Conservation (phyloP, 192 early-diverging fungal species). For the Allomyces macrogynus region DNA sequence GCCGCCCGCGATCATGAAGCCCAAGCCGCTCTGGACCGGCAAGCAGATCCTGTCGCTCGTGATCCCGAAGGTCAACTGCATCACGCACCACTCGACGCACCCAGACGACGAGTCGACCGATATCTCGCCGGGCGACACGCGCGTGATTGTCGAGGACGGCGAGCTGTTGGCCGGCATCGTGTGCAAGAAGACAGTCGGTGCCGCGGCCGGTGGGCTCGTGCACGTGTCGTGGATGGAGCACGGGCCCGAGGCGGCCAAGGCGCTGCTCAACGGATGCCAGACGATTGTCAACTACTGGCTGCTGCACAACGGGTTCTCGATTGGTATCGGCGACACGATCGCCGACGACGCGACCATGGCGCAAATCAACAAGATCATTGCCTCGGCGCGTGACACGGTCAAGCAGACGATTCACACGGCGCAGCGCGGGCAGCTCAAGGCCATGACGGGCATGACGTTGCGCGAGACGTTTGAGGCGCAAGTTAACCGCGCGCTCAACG, state of each 20-base stretch:
- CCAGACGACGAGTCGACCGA: constrained; percentile 56
- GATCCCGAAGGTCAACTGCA: constrained; percentile 83
- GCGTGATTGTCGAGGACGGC: constrained; percentile 79
- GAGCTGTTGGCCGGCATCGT: constrained; percentile 83
- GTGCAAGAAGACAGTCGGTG: constrained; percentile 85
- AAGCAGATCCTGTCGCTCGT: constrained; percentile 90
- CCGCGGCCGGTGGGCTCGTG: constrained; percentile 63
- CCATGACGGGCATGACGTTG: constrained; percentile 77
- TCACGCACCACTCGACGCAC: constrained; percentile 50
- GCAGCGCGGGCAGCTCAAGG: constrained; percentile 61
- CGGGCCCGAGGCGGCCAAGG: constrained; percentile 65
- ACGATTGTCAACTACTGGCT: constrained; percentile 91
- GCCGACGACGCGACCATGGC: constrained; percentile 66
- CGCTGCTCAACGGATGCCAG: constrained; percentile 82
- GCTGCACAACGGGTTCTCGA: constrained; percentile 81
- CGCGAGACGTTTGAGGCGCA: constrained; percentile 76
- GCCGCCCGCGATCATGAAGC: constrained; percentile 82
- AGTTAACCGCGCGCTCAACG: constrained; percentile 71
- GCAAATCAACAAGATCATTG: constrained; percentile 54
- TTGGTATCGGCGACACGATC: constrained; percentile 94
- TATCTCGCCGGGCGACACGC: constrained; percentile 73
- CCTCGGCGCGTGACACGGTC: constrained; percentile 53
- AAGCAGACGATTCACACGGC: constrained; percentile 59
- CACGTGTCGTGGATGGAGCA: constrained; percentile 90
- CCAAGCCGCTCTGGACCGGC: constrained; percentile 91